phyloP scores from a whole-genome alignment of 163 green algal species.

The Coccomyxa subellipsoidea region DNA sequence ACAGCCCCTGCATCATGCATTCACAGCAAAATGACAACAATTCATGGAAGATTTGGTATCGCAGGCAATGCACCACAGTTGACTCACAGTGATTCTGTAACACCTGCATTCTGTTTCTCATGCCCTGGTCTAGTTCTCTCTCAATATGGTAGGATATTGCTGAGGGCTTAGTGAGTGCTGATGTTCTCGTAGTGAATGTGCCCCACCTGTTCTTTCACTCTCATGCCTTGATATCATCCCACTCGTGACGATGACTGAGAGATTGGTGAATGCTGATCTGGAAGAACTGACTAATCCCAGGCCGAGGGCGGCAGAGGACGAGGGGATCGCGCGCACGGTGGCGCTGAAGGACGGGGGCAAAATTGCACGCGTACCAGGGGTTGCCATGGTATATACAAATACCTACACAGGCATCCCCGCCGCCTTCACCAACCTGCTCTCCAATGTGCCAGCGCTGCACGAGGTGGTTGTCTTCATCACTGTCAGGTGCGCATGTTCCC shows the following conservation, averaged over 20 bases:
- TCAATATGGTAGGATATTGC: too few species aligned
- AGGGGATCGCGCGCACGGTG: not conserved
- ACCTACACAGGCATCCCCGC: conserved; percentile 25
- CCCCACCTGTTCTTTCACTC: too few species aligned
- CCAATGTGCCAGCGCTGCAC: conserved; percentile 29
- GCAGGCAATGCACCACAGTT: too few species aligned
- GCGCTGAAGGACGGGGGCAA: not conserved
- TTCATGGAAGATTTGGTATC: too few species aligned
- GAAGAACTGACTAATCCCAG: not conserved
- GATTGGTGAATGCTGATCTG: not conserved
- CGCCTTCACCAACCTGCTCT: conserved; percentile 38
- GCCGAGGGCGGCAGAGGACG: not conserved
- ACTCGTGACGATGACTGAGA: not conserved
- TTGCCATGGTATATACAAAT: conserved; percentile 48
- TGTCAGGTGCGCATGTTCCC: not conserved
- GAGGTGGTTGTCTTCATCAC: conserved; percentile 35
- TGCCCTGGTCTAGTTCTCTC: too few species aligned
- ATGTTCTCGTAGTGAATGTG: too few species aligned
- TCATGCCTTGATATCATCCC: too few species aligned
- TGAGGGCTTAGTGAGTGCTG: too few species aligned
- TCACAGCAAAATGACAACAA: too few species aligned
- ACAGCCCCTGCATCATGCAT: too few species aligned
- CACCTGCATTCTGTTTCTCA: too few species aligned
- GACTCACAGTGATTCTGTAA: too few species aligned
- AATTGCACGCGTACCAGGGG: conserved; percentile 30